phyloP scores from a whole-genome alignment of 495 filamentous ascomycete genomes.

The Penicillium maclennaniae region DNA sequence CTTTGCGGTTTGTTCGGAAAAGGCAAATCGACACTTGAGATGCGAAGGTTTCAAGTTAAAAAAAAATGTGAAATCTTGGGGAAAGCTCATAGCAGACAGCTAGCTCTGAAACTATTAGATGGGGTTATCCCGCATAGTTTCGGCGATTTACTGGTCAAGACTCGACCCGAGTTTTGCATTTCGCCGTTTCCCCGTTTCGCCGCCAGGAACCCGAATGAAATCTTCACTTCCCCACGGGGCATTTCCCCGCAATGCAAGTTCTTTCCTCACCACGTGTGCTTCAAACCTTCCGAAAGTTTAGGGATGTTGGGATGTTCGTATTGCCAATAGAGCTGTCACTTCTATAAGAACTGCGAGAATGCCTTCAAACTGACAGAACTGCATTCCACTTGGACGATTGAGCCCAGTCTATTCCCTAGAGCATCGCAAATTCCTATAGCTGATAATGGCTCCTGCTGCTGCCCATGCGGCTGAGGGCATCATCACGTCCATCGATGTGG shows the following conservation, averaged over 20 bases:
- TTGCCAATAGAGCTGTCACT: neutral
- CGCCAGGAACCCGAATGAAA: neutral
- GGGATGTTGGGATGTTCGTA: too few relatives aligned
- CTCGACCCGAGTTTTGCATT: neutral
- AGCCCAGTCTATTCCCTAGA: neutral
- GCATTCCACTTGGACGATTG: neutral
- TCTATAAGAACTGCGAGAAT: constrained; percentile 14
- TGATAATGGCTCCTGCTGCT: constrained; percentile 20
- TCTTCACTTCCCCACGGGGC: constrained; percentile 10
- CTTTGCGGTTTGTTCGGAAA: neutral
- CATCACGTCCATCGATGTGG: constrained; percentile 25
- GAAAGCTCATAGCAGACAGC: too few relatives aligned
- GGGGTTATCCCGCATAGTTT: constrained; percentile 2
- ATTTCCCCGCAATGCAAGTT: constrained; percentile 2
- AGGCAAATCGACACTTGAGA: too few relatives aligned
- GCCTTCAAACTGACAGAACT: neutral
- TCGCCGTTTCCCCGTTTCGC: constrained; percentile 10
- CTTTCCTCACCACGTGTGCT: constrained; percentile 1
- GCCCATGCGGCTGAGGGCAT: constrained; percentile 21
- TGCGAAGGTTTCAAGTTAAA: too few relatives aligned
- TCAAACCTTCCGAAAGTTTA: neutral
- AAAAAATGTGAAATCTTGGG: too few relatives aligned
- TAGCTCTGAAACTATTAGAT: too few relatives aligned
- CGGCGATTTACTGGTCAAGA: neutral
- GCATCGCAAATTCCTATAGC: neutral